Percentiles rank a stretch among this genome's conserved stretches.
These are phyloP conservation scores for Abrus pulchellus DNA, from an alignment of 306 rosid genomes.

Conservation along the genomic window DNA sequence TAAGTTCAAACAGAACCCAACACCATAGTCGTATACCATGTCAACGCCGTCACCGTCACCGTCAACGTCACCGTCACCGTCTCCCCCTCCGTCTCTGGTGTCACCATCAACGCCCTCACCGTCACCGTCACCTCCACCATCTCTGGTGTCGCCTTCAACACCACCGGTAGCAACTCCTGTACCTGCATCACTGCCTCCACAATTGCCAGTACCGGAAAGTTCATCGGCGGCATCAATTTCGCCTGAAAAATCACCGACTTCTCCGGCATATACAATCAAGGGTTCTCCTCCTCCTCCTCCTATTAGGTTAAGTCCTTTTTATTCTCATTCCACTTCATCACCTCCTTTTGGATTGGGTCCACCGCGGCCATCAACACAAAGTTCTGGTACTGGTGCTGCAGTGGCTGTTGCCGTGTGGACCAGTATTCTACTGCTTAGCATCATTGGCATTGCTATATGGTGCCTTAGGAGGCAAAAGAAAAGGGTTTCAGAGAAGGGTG, in stretches of 20 bases:
- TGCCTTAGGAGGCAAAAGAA: not conserved
- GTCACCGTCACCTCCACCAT: no score
- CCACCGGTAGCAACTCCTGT: no score
- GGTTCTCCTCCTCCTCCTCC: not conserved
- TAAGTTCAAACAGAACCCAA: not conserved
- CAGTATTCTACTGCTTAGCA: not conserved
- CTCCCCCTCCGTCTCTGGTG: not conserved
- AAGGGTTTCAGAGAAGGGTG: not conserved
- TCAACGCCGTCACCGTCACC: not conserved
- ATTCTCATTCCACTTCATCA: conserved; percentile 16
- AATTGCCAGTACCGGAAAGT: not conserved
- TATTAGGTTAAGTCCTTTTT: conserved; percentile 1
- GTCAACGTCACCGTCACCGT: not conserved
- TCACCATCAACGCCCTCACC: not conserved
- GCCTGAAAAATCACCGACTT: no score
- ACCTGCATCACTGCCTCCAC: not conserved
- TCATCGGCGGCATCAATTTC: no score
- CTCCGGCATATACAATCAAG: not conserved
- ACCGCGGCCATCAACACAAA: not conserved
- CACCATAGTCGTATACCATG: not conserved
- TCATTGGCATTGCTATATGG: conserved; percentile 27
- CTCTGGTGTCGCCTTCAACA: no score
- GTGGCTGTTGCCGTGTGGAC: not conserved
- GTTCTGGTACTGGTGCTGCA: not conserved
- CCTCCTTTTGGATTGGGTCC: conserved; percentile 5